These are phyloP conservation scores for Dipodascus geniculatus DNA, from an alignment of 805 yeast species.

Conservation along the genomic window DNA sequence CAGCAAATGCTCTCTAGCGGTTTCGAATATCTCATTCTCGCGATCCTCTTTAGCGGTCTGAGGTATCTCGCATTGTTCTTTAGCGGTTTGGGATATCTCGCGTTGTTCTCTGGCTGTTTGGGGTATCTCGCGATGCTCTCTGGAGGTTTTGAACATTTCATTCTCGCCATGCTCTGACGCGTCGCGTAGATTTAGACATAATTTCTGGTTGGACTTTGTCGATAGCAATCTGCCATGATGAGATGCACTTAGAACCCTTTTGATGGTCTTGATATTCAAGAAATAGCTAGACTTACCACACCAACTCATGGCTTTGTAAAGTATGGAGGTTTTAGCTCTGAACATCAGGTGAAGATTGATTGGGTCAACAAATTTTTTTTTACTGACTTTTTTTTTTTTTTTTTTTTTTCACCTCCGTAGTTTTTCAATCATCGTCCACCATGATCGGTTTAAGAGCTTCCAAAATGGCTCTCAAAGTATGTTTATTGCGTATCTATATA, in stretches of 20 bases:
- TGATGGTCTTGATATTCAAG: neutral
- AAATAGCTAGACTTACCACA: neutral
- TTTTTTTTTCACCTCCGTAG: neutral
- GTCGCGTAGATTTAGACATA: too few species aligned
- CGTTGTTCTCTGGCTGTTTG: too few species aligned
- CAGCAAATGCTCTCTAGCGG: neutral
- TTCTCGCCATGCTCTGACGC: too few species aligned
- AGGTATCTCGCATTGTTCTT: too few species aligned
- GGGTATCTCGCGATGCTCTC: too few species aligned
- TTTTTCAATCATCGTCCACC: neutral
- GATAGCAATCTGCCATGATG: too few species aligned
- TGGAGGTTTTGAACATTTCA: too few species aligned
- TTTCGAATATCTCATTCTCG: neutral
- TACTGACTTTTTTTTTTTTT: neutral
- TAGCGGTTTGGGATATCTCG: too few species aligned
- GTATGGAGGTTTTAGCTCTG: too few species aligned
- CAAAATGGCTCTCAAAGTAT: constrained; percentile 1
- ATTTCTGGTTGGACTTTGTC: too few species aligned
- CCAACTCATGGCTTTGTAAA: neutral
- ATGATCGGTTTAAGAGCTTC: constrained; percentile 6
- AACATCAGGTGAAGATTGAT: neutral
- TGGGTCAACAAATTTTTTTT: neutral
- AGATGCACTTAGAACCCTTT: neutral
- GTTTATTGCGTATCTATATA: neutral
- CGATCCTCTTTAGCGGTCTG: too few species aligned